Conservation (phyloP, 345 rosid species). For the Xanthoceras sorbifolium region DNA sequence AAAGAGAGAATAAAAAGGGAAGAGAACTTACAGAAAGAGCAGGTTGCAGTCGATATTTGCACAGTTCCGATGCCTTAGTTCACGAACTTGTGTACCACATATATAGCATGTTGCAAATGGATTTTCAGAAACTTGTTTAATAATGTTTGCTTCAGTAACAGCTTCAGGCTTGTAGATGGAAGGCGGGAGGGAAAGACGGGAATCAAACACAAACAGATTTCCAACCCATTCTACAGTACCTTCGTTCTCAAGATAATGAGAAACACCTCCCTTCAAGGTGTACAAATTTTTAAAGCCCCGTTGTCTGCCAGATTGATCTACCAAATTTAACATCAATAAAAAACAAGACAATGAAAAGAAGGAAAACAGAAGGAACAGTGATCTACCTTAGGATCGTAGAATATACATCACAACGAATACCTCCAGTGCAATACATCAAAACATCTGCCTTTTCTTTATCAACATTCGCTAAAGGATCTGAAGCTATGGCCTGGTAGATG, state of each 20-base stretch:
- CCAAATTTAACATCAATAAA: conserved; percentile 8
- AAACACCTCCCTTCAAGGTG: conserved; percentile 83
- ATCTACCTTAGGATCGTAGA: conserved; percentile 82
- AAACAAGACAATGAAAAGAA: not conserved
- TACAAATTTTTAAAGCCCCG: conserved; percentile 77
- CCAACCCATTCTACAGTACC: conserved; percentile 79
- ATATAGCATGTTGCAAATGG: conserved; percentile 69
- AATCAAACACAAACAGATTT: conserved; percentile 87
- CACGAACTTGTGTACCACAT: conserved; percentile 60
- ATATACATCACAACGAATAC: conserved; percentile 95
- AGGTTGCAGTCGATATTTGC: conserved; percentile 92
- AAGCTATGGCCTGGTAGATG: conserved; percentile 46
- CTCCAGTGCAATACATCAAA: conserved; percentile 95
- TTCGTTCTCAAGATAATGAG: conserved; percentile 77
- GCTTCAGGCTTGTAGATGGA: conserved; percentile 50
- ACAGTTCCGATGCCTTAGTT: conserved; percentile 88
- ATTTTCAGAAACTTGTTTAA: conserved; percentile 34
- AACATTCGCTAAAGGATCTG: conserved; percentile 71
- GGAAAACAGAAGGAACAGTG: conserved; percentile 12
- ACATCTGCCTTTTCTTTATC: conserved; percentile 73
- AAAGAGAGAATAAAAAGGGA: not conserved
- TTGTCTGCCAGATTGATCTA: conserved; percentile 41
- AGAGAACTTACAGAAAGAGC: conserved; percentile 73
- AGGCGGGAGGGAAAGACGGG: conserved; percentile 89
- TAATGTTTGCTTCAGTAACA: conserved; percentile 21